Conservation (phyloP, 768 basidiomycete species). For the Macrocybe gigantea region DNA sequence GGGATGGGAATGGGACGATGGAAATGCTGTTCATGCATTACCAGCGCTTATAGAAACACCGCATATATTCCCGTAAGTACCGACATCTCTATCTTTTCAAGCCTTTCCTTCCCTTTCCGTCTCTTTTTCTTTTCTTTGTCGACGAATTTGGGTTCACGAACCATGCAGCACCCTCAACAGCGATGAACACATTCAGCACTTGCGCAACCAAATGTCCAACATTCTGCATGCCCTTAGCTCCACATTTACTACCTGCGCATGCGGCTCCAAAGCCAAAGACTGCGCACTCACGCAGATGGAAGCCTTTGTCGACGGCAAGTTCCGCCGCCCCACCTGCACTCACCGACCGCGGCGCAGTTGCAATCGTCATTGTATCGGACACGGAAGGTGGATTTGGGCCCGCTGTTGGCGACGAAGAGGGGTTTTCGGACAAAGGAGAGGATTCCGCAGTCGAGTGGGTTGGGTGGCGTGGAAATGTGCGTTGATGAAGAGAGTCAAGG, state of each 20-base stretch:
- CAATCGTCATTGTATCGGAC: background rate
- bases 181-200: constrained; percentile 33
- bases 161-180: too few relatives aligned
- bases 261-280: constrained; percentile 54
- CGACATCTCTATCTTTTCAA: too few relatives aligned
- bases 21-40: constrained; percentile 73
- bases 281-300: constrained; percentile 65
- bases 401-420: constrained; percentile 51
- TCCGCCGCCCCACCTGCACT: background rate
- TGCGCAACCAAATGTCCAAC: constrained; percentile 61
- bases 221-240: constrained; percentile 65
- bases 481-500: constrained; percentile 11
- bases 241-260: constrained; percentile 73
- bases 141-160: too few relatives aligned
- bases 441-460: constrained; percentile 51
- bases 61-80: constrained; percentile 50
- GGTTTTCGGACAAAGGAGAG: constrained; percentile 61
- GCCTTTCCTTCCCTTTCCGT: too few relatives aligned
- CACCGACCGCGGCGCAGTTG: background rate
- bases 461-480: constrained; percentile 56
- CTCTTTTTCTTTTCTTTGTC: too few relatives aligned
- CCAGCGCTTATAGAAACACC: constrained; percentile 62
- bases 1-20: constrained; percentile 98
- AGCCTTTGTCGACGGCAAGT: constrained; percentile 41
- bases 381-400: constrained; percentile 45